phyloP scores from a whole-genome alignment of 1,139 yeast species.

The Geotrichum carabidarum region DNA sequence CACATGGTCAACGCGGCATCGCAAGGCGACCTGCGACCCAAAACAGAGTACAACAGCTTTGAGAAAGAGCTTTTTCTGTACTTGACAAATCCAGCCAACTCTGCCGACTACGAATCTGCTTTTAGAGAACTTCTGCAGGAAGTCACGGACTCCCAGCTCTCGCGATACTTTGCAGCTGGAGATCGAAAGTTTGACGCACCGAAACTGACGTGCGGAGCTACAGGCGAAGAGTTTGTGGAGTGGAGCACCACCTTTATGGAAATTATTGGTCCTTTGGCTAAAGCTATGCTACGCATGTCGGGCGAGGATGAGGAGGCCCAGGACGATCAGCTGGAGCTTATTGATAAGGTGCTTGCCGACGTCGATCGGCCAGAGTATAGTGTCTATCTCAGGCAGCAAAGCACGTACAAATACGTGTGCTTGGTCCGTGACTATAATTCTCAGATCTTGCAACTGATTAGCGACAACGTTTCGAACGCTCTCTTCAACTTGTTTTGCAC shows the following conservation, averaged over 20 bases:
- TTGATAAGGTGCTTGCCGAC: constrained; percentile 15
- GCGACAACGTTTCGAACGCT: constrained; percentile 16
- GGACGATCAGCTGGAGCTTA: constrained; percentile 15
- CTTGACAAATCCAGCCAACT: constrained; percentile 16
- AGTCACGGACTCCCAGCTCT: constrained; percentile 8
- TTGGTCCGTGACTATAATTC: constrained; percentile 17
- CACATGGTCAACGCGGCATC: constrained; percentile 2
- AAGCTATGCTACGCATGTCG: constrained; percentile 15
- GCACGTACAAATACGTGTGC: constrained; percentile 15
- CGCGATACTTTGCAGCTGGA: constrained; percentile 9
- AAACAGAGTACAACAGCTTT: constrained; percentile 9
- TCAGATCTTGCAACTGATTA: constrained; percentile 12
- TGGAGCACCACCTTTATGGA: constrained; percentile 12
- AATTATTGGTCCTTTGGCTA: constrained; percentile 15
- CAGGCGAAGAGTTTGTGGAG: constrained; percentile 17
- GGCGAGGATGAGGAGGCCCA: constrained; percentile 20
- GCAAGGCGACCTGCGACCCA: background rate
- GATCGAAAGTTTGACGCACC: constrained; percentile 8
- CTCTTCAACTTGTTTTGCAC: constrained; percentile 12
- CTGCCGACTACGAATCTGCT: constrained; percentile 16
- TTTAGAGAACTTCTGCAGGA: constrained; percentile 15
- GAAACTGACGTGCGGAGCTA: constrained; percentile 17
- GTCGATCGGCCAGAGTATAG: constrained; percentile 14
- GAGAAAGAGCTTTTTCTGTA: constrained; percentile 14
- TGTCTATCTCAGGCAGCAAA: constrained; percentile 12